Evolutionary conservation across 164 flowering plant species (phyloP), one percentile per base, ranked within the genome.

Genomic region (Nelumbo lutea): DNA sequence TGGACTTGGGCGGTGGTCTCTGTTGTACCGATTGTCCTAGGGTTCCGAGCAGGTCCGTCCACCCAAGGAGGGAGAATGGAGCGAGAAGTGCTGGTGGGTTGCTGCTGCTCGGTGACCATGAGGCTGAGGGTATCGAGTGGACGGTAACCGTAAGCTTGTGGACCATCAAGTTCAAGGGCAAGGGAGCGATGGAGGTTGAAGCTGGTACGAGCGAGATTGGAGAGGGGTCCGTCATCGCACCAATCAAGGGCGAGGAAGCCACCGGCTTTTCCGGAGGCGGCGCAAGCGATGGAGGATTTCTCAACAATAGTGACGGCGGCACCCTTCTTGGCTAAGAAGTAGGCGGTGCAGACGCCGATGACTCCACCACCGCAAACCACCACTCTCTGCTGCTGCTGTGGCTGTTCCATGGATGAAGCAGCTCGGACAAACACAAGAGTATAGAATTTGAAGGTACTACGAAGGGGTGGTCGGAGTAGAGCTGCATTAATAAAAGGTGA

Each of bases 361-460:
- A 94, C 89, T 39, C 98, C 97, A 61, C 98, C 98, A 45, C 98
- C 98, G 83, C 97, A 91, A 6, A 94, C 95, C 46, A 85, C 83
- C n/a, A 90, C 93, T 39, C 81, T 73, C 67, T 74, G 78, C 44
- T 59, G 65, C 15, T 66, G 68, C 40, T 45, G 51, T 45, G 70
- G 5, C 9, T 67, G 27, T 43, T 1, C 9, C 42, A 42, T 62
- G 73, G 77, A 11, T 15, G 76, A 62, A 3, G 72, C 42, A 13
- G 72, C 58, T 45, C 65, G 70, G 70, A 70, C 62, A 1, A 9
- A 45, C 40, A 44, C 3, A n/a, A 59, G 41, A 63, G 71, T 1
- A 59, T 68, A 57, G 55, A 48, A 43, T 48, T 56, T 64, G 41
- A 45, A 13, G 59, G 27, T 27, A 27, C 27, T 27, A 27, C 27